Evolutionary conservation across 2,329 filamentous ascomycete species (phyloP), one percentile per base, ranked within the genome.

Genomic region (Waltergamsia citrina): DNA sequence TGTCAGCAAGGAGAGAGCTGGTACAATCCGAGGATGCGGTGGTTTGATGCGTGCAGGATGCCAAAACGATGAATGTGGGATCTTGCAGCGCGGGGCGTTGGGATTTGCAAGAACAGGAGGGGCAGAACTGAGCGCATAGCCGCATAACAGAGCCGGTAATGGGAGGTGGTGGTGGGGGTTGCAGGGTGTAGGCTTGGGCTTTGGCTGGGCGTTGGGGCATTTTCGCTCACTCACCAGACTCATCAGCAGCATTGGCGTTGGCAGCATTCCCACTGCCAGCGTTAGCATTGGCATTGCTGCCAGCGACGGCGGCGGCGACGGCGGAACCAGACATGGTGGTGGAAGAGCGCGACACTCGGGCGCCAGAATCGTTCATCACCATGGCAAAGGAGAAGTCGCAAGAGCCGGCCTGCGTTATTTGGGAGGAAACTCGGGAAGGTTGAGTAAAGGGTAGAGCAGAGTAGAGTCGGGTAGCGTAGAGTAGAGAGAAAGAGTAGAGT

Each of bases 281-380:
- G 34, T 53, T 40, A 45, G 54, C 57, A 19, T 20, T 20, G 29
- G 29, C 29, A 19, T 30, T 32, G 26, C 26, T 22, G 19, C 25
- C 33, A 22, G 33, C 25, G 10, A 23, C 20, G 18, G 23, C 16
- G 20, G 33, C 25, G 10, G 25, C 20, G 18, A 27, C 16, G 16
- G 25, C 10, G 16, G 32, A 34, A 15, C 32, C 32, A 41, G 59
- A 56, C 59, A 61, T 57, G 45, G 41, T 51, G 35, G 49, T 52
- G 35, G 57, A 44, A 34, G 49, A 49, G 45, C 52, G 54, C 39
- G 58, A 52, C 39, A 54, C 48, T 48, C 57, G 49, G 40, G 48
- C 46, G 37, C 50, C 56, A 40, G 54, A 54, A 43, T 62, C 56
- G 46, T 59, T 58, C 50, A 60, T 55, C 20, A 59, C 56, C 58